phyloP scores from a whole-genome alignment of 192 early-diverging fungal species.

The Coemansia reversa region DNA sequence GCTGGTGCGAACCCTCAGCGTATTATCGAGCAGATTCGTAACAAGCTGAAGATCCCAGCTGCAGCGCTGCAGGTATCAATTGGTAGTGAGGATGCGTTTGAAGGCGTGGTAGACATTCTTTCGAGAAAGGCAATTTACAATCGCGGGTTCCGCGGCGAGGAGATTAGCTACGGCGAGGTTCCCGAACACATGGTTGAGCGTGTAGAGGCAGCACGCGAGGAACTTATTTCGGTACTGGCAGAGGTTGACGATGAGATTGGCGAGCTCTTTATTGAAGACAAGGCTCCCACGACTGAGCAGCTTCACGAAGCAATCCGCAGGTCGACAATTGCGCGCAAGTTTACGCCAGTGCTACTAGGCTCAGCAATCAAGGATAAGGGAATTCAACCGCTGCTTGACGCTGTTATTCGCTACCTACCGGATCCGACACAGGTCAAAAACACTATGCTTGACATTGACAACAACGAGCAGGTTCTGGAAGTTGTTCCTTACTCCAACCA shows the following conservation, averaged over 20 bases:
- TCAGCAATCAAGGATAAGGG: constrained; percentile 85
- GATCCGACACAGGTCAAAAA: constrained; percentile 71
- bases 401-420: constrained; percentile 69
- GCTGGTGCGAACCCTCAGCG: constrained; percentile 81
- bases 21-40: constrained; percentile 77
- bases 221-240: constrained; percentile 74
- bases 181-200: constrained; percentile 63
- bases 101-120: constrained; percentile 91
- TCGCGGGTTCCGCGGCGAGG: constrained; percentile 81
- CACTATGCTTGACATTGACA: constrained; percentile 67
- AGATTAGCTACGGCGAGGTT: constrained; percentile 69
- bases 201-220: constrained; percentile 67
- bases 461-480: constrained; percentile 61
- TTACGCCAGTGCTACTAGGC: constrained; percentile 83
- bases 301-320: constrained; percentile 73
- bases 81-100: constrained; percentile 81
- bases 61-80: constrained; percentile 83
- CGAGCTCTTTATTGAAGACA: constrained; percentile 79
- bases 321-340: constrained; percentile 74
- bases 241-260: constrained; percentile 83
- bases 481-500: constrained; percentile 65
- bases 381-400: constrained; percentile 74
- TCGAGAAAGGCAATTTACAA: constrained; percentile 85
- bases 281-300: constrained; percentile 66
- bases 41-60: constrained; percentile 74